phyloP scores from a whole-genome alignment of 2,329 filamentous ascomycete species.

The Cytospora paraplurivora region DNA sequence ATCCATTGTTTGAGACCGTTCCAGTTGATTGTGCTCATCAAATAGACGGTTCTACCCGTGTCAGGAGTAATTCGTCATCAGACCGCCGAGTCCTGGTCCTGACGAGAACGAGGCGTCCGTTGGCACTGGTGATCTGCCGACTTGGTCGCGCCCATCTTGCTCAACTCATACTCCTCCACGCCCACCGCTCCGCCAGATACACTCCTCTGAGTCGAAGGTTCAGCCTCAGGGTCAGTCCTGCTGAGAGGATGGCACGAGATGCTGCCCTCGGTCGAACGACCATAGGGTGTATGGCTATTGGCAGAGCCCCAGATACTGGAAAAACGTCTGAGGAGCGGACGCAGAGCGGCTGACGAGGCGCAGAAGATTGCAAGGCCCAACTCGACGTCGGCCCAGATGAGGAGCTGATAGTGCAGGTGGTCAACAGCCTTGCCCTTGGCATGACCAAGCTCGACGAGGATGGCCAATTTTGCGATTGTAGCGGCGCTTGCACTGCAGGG shows the following conservation, averaged over 20 bases:
- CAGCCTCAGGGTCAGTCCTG: neutral
- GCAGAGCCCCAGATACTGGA: neutral
- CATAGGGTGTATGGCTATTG: neutral
- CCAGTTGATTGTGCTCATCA: neutral
- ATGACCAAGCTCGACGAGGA: slow-evolving; percentile 34
- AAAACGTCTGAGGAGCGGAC: slow-evolving; percentile 33
- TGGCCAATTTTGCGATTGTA: slow-evolving; percentile 40
- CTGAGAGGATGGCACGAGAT: neutral
- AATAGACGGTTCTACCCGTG: neutral
- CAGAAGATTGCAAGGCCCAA: slow-evolving; percentile 32
- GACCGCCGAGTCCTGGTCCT: neutral
- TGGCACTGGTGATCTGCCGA: slow-evolving; percentile 4
- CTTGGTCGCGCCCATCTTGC: slow-evolving; percentile 4
- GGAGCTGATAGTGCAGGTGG: slow-evolving; percentile 36
- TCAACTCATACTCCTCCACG: slow-evolving; percentile 30
- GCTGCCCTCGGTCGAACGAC: neutral
- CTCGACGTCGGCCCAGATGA: slow-evolving; percentile 38
- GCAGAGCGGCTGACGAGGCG: slow-evolving; percentile 36
- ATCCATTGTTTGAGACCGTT: too few species aligned
- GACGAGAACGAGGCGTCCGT: neutral
- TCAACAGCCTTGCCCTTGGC: slow-evolving; percentile 32
- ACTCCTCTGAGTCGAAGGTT: neutral
- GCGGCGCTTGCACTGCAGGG: slow-evolving; percentile 36
- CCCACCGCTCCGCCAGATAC: neutral
- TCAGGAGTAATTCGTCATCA: neutral